Evolutionary conservation across 331 rosid species (phyloP).

Genomic region (Quercus tomentella): DNA sequence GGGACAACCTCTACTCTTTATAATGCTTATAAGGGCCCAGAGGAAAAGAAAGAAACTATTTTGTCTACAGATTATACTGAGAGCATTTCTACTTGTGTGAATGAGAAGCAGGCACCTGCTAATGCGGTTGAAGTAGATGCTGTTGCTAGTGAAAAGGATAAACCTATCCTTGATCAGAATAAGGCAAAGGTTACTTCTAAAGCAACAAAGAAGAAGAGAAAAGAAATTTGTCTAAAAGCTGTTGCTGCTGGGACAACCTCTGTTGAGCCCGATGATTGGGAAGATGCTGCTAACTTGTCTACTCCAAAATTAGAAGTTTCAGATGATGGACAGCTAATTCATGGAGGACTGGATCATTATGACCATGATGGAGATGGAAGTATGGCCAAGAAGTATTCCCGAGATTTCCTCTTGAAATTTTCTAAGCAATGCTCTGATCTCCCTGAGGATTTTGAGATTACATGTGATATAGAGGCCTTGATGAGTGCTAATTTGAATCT

Average conservation of each 20-base stretch:
- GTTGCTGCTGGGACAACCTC: no score
- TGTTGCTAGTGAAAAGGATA: no score
- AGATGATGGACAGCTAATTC: slow-evolving; percentile 26
- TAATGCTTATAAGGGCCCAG: slow-evolving; percentile 78
- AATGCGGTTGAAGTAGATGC: slow-evolving; percentile 16
- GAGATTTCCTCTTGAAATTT: slow-evolving; percentile 79
- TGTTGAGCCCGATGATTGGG: slow-evolving; percentile 95
- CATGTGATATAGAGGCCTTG: slow-evolving; percentile 30
- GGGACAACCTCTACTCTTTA: slow-evolving; percentile 56
- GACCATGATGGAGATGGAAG: slow-evolving; percentile 29
- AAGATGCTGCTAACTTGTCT: slow-evolving; percentile 84
- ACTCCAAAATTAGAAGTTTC: slow-evolving; percentile 56
- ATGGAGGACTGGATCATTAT: slow-evolving; percentile 6
- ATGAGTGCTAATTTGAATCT: slow-evolving; percentile 24
- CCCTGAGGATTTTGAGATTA: slow-evolving; percentile 57
- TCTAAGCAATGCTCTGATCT: slow-evolving; percentile 48
- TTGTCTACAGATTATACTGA: slow-evolving; percentile 36
- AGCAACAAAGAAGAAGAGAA: no score
- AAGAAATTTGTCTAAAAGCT: no score
- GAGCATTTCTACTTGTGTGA: slow-evolving; percentile 26
- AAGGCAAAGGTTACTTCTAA: no score
- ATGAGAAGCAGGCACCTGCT: slow-evolving; percentile 33
- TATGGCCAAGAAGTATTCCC: slow-evolving; percentile 57
- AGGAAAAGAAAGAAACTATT: slow-evolving; percentile 67
- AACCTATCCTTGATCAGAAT: no score